Percentiles rank a stretch among this genome's conserved stretches.
Conservation (phyloP, 805 yeast species). For the Ogataea corticis region DNA sequence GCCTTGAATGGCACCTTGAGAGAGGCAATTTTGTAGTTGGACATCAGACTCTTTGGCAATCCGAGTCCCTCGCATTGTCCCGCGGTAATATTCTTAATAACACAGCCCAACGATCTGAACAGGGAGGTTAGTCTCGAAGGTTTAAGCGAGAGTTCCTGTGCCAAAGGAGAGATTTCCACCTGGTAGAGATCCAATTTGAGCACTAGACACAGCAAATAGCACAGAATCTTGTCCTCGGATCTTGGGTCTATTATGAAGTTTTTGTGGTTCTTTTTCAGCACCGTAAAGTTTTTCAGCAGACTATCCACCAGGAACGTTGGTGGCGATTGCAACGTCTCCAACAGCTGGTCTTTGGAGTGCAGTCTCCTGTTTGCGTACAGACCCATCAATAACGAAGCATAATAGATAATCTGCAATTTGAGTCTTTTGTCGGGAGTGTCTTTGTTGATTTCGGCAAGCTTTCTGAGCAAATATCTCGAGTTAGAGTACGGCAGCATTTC, state of each 20-base stretch:
- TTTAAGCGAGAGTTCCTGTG: slow-evolving; percentile 79
- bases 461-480: slow-evolving; percentile 56
- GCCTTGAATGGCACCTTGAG: slow-evolving; percentile 86
- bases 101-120: slow-evolving; percentile 81
- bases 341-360: slow-evolving; percentile 55
- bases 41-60: slow-evolving; percentile 51
- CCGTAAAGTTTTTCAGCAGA: slow-evolving; percentile 69
- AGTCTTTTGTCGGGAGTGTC: slow-evolving; percentile 44
- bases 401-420: slow-evolving; percentile 72
- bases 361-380: slow-evolving; percentile 73
- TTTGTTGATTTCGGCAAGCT: slow-evolving; percentile 36
- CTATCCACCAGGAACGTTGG: slow-evolving; percentile 76
- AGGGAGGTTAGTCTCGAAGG: slow-evolving; percentile 69
- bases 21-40: slow-evolving; percentile 74
- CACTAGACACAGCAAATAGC: slow-evolving; percentile 70
- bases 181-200: slow-evolving; percentile 75
- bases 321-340: slow-evolving; percentile 66
- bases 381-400: slow-evolving; percentile 77
- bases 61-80: slow-evolving; percentile 77
- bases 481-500: slow-evolving; percentile 62
- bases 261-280: slow-evolving; percentile 66
- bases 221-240: slow-evolving; percentile 81
- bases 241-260: slow-evolving; percentile 84
- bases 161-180: slow-evolving; percentile 76
- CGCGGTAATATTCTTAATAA: slow-evolving; percentile 66